Conservation (phyloP, 169 alveolate genomes). For the Eimeria tenella region DNA sequence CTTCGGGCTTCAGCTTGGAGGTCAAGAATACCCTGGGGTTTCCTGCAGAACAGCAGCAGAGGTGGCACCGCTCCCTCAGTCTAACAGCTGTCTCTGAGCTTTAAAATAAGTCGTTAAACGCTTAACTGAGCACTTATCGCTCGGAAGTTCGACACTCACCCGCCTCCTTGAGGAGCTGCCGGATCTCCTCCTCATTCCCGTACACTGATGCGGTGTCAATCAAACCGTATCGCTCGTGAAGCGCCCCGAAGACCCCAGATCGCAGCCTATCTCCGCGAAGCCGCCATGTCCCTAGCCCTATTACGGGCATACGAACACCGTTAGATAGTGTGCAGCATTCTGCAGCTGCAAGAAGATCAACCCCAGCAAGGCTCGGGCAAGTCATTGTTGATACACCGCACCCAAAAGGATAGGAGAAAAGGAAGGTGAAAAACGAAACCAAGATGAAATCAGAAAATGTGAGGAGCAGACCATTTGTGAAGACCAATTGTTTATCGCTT, state of each 20-base stretch:
- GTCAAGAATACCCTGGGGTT: constrained; percentile 64
- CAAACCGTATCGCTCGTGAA: constrained; percentile 21
- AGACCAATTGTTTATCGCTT: too few relatives aligned
- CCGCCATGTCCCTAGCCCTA: constrained; percentile 77
- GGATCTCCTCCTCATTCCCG: constrained; percentile 72
- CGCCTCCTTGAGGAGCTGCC: constrained; percentile 65
- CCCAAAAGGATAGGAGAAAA: background rate
- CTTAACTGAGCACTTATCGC: too few relatives aligned
- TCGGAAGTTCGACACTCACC: background rate
- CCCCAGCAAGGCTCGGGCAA: constrained; percentile 28
- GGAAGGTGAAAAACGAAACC: background rate
- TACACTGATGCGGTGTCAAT: constrained; percentile 75
- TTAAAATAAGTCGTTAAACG: background rate
- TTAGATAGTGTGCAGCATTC: constrained; percentile 56
- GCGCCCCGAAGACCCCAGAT: constrained; percentile 41
- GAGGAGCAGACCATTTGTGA: background rate
- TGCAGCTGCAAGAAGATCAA: constrained; percentile 13
- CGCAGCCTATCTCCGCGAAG: constrained; percentile 54
- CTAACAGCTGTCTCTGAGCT: background rate
- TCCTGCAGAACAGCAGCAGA: constrained; percentile 26
- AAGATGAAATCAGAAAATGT: too few relatives aligned
- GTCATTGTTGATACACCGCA: background rate
- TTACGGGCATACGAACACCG: constrained; percentile 65
- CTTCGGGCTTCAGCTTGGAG: constrained; percentile 66
- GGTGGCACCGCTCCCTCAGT: background rate